Evolutionary conservation across 768 basidiomycete species (phyloP).

Genomic region (Xanthoconium purpureum): DNA sequence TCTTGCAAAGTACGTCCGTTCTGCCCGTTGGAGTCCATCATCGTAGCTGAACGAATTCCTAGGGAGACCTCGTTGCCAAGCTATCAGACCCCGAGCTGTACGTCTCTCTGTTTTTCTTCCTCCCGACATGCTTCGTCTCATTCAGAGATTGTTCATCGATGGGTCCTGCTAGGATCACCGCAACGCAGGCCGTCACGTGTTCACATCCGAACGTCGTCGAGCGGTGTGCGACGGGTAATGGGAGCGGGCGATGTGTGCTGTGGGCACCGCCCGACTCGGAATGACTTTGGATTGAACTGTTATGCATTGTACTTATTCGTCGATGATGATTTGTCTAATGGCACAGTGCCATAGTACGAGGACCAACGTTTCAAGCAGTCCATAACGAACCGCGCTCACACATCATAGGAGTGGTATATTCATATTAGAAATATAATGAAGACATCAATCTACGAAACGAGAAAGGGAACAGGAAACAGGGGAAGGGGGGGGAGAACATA

Average conservation of each 20-base stretch:
- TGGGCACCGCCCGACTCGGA: constrained; percentile 55
- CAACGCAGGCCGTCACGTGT: constrained; percentile 88
- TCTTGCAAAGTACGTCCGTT: constrained; percentile 56
- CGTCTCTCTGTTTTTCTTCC: constrained; percentile 11
- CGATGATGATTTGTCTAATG: too few relatives aligned
- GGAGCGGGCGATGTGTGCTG: constrained; percentile 71
- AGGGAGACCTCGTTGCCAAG: constrained; percentile 70
- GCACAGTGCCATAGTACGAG: too few relatives aligned
- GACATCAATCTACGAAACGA: constrained; percentile 4
- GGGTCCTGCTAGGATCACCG: constrained; percentile 54
- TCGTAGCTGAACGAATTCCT: background rate
- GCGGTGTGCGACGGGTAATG: constrained; percentile 75
- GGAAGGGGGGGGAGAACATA: background rate
- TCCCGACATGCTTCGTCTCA: background rate
- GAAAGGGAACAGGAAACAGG: background rate
- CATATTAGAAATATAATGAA: constrained; percentile 13
- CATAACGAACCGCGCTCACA: too few relatives aligned
- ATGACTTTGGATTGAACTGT: background rate
- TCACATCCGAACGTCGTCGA: constrained; percentile 76
- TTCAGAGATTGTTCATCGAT: background rate
- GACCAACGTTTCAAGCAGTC: too few relatives aligned
- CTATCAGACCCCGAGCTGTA: constrained; percentile 58
- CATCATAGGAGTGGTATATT: constrained; percentile 14
- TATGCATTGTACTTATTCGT: background rate
- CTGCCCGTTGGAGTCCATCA: background rate